phyloP scores from a whole-genome alignment of 164 flowering plant genomes.

The Echeveria elegans region DNA sequence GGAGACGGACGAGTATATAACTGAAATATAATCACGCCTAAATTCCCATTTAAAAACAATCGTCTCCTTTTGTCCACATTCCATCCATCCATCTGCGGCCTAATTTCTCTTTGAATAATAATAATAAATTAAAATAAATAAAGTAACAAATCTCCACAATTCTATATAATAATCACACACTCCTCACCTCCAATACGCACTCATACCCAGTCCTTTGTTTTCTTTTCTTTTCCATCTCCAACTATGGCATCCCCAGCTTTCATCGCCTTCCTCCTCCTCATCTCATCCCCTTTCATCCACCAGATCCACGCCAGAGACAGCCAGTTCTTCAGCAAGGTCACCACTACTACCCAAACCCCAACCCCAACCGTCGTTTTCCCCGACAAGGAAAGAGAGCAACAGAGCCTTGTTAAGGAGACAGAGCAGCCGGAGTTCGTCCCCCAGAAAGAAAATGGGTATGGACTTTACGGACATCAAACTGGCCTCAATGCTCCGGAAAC shows the following conservation, averaged over 20 bases:
- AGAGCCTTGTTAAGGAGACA: not conserved
- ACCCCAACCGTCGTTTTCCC: not conserved
- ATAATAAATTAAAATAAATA: not conserved
- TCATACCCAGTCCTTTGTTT: not conserved
- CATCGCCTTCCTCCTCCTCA: not conserved
- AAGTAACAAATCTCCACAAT: not conserved
- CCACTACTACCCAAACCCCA: not conserved
- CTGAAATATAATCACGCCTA: no score
- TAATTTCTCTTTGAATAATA: not conserved
- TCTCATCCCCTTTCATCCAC: not conserved
- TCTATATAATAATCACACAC: slow-evolving; percentile 4
- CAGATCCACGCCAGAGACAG: slow-evolving; percentile 8
- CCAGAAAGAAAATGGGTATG: not conserved
- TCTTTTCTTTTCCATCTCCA: not conserved
- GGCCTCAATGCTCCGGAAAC: not conserved
- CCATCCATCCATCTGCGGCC: not conserved
- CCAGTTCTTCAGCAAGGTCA: slow-evolving; percentile 10
- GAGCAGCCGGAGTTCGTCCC: not conserved
- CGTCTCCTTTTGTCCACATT: not conserved
- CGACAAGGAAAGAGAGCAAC: not conserved
- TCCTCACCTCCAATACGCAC: not conserved
- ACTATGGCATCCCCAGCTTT: not conserved
- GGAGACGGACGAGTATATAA: no score
- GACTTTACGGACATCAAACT: slow-evolving; percentile 6
- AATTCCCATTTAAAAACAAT: no score